These are phyloP conservation scores for Chimonanthus praecox DNA, from an alignment of 164 flowering plant species.

Conservation along the genomic window DNA sequence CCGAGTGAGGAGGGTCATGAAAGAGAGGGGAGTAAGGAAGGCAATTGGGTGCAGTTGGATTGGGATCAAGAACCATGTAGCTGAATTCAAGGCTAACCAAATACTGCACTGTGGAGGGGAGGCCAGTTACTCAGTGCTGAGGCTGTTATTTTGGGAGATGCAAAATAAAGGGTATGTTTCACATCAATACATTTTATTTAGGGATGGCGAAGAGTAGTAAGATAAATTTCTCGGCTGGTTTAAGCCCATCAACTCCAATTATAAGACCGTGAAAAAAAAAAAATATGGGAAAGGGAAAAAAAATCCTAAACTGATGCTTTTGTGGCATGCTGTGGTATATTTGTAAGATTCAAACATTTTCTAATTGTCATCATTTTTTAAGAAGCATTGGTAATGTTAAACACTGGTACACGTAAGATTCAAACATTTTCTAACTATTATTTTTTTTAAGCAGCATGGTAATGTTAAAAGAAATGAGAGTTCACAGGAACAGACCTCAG, in stretches of 20 bases:
- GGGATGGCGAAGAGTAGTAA: constrained; percentile 13
- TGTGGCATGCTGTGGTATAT: not conserved
- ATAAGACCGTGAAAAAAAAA: no score
- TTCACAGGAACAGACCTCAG: no score
- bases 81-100: constrained; percentile 30
- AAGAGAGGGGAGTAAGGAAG: constrained; percentile 24
- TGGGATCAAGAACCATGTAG: constrained; percentile 29
- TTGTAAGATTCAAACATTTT: not conserved
- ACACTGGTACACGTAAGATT: not conserved
- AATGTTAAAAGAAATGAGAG: no score
- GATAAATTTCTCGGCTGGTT: not conserved
- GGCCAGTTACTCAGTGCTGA: constrained; percentile 24
- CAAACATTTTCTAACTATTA: not conserved
- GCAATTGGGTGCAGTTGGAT: constrained; percentile 49
- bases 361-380: not conserved
- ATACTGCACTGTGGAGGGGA: constrained; percentile 31
- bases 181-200: constrained; percentile 8
- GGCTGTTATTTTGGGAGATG: constrained; percentile 30
- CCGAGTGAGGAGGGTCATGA: constrained; percentile 37
- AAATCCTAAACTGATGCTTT: not conserved
- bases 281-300: not conserved
- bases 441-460: not conserved
- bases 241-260: not conserved
- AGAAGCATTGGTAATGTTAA: no score
- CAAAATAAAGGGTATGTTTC: constrained; percentile 13